A percentile compares a stretch with the other conserved stretches of the same genome.
phyloP scores from a whole-genome alignment of 257 asterid species.

The Handroanthus guayacan region DNA sequence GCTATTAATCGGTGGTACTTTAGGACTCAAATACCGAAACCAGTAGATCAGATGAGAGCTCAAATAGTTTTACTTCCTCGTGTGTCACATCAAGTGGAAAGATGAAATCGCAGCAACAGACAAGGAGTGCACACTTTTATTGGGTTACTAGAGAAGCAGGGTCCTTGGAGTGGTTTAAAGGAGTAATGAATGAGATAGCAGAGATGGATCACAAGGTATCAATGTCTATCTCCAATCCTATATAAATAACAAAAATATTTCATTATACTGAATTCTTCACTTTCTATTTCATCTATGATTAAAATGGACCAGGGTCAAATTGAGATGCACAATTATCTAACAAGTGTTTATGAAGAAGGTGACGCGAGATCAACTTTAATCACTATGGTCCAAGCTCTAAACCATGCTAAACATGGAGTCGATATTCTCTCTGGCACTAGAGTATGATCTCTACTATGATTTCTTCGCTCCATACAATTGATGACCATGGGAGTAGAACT shows the following conservation, averaged over 20 bases:
- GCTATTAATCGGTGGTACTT: not conserved
- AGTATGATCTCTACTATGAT: constrained; percentile 39
- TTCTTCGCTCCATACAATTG: no score
- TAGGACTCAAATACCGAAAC: constrained; percentile 65
- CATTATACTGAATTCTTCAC: not conserved
- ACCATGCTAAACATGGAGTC: constrained; percentile 74
- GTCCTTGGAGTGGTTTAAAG: constrained; percentile 77
- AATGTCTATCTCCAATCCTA: not conserved
- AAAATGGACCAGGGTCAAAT: constrained; percentile 58
- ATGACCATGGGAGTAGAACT: no score
- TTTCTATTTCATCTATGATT: not conserved
- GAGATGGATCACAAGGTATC: constrained; percentile 67
- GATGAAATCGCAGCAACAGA: constrained; percentile 48
- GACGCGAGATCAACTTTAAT: constrained; percentile 77
- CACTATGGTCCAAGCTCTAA: constrained; percentile 78
- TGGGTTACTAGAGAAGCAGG: constrained; percentile 79
- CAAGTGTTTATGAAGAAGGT: constrained; percentile 73
- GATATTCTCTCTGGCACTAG: constrained; percentile 74
- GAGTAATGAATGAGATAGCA: constrained; percentile 75
- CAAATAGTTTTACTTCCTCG: constrained; percentile 59
- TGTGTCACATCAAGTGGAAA: constrained; percentile 44
- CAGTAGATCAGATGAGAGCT: constrained; percentile 60
- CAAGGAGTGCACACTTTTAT: constrained; percentile 59
- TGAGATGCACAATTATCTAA: constrained; percentile 76
- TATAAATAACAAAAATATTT: not conserved